A percentile compares a stretch with the other conserved stretches of the same genome.
Evolutionary conservation across 305 asterid species (phyloP).

Genomic region (Fraxinus sp.): DNA sequence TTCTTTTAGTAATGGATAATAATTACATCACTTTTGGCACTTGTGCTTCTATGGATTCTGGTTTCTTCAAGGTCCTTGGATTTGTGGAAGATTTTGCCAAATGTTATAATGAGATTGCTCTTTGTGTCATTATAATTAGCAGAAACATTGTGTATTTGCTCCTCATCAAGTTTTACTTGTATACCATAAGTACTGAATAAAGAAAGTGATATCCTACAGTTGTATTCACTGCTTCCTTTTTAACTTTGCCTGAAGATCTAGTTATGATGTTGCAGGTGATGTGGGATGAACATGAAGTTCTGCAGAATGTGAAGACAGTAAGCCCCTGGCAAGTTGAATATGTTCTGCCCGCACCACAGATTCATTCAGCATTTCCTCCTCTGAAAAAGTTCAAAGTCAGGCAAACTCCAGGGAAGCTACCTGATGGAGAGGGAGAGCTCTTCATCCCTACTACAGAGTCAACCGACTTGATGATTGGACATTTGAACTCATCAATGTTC

Average conservation of each 20-base stretch:
- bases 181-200: neutral
- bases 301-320: conserved; percentile 31
- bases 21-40: neutral
- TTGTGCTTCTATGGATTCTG: neutral
- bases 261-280: conserved; percentile 34
- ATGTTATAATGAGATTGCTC: neutral
- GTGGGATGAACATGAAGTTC: conserved; percentile 45
- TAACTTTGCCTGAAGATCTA: neutral
- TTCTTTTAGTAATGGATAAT: too few species aligned
- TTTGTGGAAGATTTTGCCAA: neutral
- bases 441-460: conserved; percentile 17
- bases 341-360: conserved; percentile 21
- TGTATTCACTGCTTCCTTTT: neutral
- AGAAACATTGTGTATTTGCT: neutral
- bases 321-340: conserved; percentile 54
- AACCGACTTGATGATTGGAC: conserved; percentile 17
- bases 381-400: conserved; percentile 28
- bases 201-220: neutral
- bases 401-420: conserved; percentile 21
- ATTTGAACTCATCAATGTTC: conserved; percentile 10
- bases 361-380: conserved; percentile 26
- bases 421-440: conserved; percentile 23
- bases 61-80: neutral
- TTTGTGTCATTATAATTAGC: neutral
- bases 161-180: neutral